phyloP scores from a whole-genome alignment of 164 flowering plant genomes.

The Nymphaea colorata region DNA sequence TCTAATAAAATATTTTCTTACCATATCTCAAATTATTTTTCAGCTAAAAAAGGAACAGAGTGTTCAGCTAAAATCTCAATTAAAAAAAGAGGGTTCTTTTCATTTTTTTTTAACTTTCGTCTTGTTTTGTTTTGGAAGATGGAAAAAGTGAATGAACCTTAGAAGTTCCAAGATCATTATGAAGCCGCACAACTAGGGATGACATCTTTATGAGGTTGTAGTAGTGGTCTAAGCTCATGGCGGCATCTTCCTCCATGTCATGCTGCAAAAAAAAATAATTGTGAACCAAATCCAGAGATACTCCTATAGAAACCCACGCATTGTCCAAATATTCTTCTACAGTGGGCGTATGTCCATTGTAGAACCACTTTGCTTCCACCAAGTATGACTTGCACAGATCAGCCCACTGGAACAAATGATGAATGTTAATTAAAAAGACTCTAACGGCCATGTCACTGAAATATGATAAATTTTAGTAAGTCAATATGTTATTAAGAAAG shows the following conservation, averaged over 20 bases:
- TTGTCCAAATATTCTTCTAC: slow-evolving; percentile 34
- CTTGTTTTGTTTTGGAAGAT: no score
- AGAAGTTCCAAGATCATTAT: slow-evolving; percentile 28
- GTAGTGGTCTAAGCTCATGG: slow-evolving; percentile 7
- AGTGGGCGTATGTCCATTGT: slow-evolving; percentile 24
- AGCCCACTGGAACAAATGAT: slow-evolving; percentile 32
- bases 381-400: slow-evolving; percentile 31
- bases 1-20: no score
- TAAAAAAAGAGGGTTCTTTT: no score
- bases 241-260: slow-evolving; percentile 4
- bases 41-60: no score
- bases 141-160: no score
- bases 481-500: no score
- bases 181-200: slow-evolving; percentile 27
- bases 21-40: no score
- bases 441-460: no score
- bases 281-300: slow-evolving; percentile 20
- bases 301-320: slow-evolving; percentile 43
- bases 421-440: no score
- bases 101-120: no score
- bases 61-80: no score
- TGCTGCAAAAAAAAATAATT: slow-evolving; percentile 13
- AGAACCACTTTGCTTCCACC: slow-evolving; percentile 46
- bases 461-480: no score
- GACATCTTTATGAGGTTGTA: slow-evolving; percentile 11